phyloP scores from a whole-genome alignment of 75 land plant genomes.

The Gnetum montanum region DNA sequence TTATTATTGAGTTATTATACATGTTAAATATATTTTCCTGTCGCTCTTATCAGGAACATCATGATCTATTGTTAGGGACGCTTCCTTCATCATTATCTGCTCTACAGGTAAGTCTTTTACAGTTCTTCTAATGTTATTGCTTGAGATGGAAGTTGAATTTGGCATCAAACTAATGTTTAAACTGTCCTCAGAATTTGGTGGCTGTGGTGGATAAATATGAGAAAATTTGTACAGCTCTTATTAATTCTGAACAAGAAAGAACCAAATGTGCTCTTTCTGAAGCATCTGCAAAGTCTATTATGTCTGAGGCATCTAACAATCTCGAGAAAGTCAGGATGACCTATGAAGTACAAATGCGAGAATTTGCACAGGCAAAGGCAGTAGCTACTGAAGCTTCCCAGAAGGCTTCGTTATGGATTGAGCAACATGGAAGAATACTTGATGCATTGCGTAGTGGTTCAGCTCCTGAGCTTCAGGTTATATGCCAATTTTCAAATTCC shows the following conservation, averaged over 20 bases:
- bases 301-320: constrained; percentile 56
- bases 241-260: constrained; percentile 65
- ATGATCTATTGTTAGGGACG: constrained; percentile 70
- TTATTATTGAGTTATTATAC: too few relatives aligned
- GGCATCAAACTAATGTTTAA: too few relatives aligned
- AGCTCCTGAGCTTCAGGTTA: constrained; percentile 44
- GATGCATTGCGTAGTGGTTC: constrained; percentile 70
- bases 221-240: constrained; percentile 33
- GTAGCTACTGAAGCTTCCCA: constrained; percentile 52
- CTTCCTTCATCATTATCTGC: constrained; percentile 68
- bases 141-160: too few relatives aligned
- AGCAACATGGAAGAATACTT: constrained; percentile 65
- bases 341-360: constrained; percentile 65
- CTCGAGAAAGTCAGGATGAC: constrained; percentile 50
- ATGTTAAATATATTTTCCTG: too few relatives aligned
- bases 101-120: constrained; percentile 50
- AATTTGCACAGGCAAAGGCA: constrained; percentile 70
- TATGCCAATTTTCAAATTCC: constrained; percentile 16
- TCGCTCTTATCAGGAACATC: constrained; percentile 94
- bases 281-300: constrained; percentile 54
- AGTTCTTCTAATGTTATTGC: too few relatives aligned
- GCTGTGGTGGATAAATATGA: constrained; percentile 59
- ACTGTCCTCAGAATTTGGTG: constrained; percentile 45
- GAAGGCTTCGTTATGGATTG: constrained; percentile 65
- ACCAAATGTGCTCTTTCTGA: constrained; percentile 53